These are phyloP conservation scores for Haberlea rhodopensis DNA, from an alignment of 257 asterid genomes.

Conservation along the genomic window DNA sequence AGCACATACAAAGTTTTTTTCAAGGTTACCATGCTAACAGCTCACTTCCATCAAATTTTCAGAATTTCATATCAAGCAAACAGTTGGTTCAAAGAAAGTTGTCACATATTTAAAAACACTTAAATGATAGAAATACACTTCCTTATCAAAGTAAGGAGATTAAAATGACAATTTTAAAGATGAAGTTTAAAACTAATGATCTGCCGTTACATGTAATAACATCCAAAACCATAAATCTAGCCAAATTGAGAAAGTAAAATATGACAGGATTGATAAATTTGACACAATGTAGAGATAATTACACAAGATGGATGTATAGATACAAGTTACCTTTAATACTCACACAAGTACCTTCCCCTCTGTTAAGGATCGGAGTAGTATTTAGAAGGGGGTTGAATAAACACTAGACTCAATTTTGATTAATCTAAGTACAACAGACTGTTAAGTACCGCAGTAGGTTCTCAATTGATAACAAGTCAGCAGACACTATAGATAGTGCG, in stretches of 20 bases:
- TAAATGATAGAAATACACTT: background rate
- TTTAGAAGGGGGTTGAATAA: too few relatives aligned
- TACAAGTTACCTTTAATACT: background rate
- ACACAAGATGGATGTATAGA: background rate
- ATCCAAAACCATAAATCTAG: background rate
- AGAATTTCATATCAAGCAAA: background rate
- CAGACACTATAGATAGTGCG: too few relatives aligned
- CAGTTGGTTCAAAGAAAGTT: background rate
- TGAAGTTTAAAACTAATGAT: background rate
- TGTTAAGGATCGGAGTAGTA: too few relatives aligned
- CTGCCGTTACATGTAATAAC: background rate
- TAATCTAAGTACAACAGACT: too few relatives aligned
- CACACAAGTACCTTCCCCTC: background rate
- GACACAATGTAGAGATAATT: background rate
- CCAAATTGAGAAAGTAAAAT: background rate
- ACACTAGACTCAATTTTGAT: too few relatives aligned
- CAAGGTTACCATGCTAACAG: too few relatives aligned
- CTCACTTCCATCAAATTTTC: too few relatives aligned
- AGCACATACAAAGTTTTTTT: too few relatives aligned
- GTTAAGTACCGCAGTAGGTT: too few relatives aligned
- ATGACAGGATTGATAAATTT: too few relatives aligned
- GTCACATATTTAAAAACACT: background rate
- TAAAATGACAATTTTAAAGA: background rate
- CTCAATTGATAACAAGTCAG: too few relatives aligned
- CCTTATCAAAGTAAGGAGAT: background rate